Evolutionary conservation across 164 flowering plant genomes (phyloP).

Genomic region (Stephania yunnanensis): DNA sequence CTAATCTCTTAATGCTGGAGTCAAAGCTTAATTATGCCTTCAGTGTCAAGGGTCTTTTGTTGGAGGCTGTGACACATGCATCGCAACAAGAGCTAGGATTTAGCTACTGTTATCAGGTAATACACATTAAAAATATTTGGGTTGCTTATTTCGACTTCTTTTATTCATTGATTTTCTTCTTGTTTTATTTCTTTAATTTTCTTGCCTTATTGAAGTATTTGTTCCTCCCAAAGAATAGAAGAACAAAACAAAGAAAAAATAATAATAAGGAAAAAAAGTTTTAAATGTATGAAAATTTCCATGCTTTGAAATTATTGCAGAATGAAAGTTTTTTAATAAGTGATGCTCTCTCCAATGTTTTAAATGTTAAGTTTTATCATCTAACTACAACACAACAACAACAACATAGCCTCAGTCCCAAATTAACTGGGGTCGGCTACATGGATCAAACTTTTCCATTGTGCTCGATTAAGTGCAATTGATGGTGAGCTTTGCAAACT

Average conservation of each 20-base stretch:
- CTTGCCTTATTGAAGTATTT: neutral
- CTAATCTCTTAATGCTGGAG: slow-evolving; percentile 42
- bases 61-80: slow-evolving; percentile 83
- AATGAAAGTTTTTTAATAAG: neutral
- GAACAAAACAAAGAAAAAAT: neutral
- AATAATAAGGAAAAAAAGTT: no score
- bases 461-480: no score
- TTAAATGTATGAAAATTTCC: neutral
- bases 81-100: slow-evolving; percentile 53
- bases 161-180: no score
- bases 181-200: neutral
- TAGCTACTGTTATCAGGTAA: slow-evolving; percentile 73
- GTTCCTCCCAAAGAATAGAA: neutral
- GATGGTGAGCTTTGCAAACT: no score
- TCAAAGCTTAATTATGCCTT: slow-evolving; percentile 60
- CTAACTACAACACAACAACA: no score
- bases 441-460: no score
- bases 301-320: neutral
- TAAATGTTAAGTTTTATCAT: no score
- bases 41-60: slow-evolving; percentile 58
- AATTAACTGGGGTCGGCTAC: no score
- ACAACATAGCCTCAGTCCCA: no score
- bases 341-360: neutral
- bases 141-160: neutral
- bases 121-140: neutral